Base-by-base conservation (phyloP, 192 early-diverging fungal species). In the Linnemannia zychae region DNA sequence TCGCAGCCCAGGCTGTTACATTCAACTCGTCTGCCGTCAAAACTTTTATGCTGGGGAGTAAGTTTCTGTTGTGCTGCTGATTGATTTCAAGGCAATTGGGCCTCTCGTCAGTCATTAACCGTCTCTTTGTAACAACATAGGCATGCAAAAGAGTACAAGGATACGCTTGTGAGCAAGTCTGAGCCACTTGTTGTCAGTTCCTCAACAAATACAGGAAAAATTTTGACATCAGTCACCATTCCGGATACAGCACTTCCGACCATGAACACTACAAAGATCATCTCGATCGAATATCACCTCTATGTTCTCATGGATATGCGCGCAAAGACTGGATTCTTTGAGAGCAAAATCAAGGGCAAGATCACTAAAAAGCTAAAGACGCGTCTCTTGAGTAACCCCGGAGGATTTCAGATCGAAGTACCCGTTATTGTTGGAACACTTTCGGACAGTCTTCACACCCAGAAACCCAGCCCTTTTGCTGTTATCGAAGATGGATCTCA, bases 241-340 rank as follows among this genome's bases (percentile, higher is more conserved):
- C 84, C 84, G 0, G 70, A 72, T 31, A 76, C 31, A 17, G 77
- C 74, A 16, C 11, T 73, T 2, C 75, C 84, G 9, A 72, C 79
- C 2, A 48, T 81, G 49, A 67, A 57, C 4, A 68, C 47, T 18
- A 77, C 72, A 17, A 86, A 81, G 53, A 47, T 71, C 44, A 76
- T 86, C 20, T 68, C 65, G 9, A 53, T 86, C 69, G 72, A 74
- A 15, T 86, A 86, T 28, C 46, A 70, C 11, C 77, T 86, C 46
- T 22, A 60, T 33, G 48, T 86, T 6, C 57, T 86, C 1, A 66
- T 86, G 53, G 78, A 86, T 57, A 76, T 86, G 81, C 69, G 81
- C 17, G 3, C 3, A 24, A 83, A 69, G 63, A 74, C 71, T 3
- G 60, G 75, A 7, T 74, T 83, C 18, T 22, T 83, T 16, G 81